These are phyloP conservation scores for Leucaena leucocephala DNA, from an alignment of 306 rosid genomes.

Conservation along the genomic window DNA sequence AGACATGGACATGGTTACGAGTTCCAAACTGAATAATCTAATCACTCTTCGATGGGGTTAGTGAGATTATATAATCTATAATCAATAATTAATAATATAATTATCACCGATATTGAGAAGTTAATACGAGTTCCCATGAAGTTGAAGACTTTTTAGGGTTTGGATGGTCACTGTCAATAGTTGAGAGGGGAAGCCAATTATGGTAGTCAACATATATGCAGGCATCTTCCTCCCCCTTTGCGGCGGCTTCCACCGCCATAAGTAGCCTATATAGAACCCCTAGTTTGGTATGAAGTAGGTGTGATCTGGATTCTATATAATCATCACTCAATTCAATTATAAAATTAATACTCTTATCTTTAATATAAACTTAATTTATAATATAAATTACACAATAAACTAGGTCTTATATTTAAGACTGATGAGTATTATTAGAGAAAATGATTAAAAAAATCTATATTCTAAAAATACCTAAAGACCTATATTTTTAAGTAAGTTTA, in stretches of 20 bases:
- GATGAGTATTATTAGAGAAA: no score
- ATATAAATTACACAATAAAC: no score
- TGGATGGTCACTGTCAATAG: neutral
- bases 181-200: neutral
- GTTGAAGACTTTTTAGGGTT: neutral
- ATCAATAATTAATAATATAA: neutral
- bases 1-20: slow-evolving; percentile 12
- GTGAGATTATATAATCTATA: neutral
- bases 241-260: neutral
- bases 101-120: neutral
- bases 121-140: neutral
- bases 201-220: neutral
- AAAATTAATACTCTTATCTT: no score
- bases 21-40: slow-evolving; percentile 21
- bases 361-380: no score
- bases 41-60: neutral
- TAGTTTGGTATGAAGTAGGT: neutral
- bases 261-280: neutral
- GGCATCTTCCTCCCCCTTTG: neutral
- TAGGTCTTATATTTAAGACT: no score
- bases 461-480: no score
- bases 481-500: no score
- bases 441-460: no score
- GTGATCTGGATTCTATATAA: neutral
- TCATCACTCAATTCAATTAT: neutral